These are phyloP conservation scores for Polysphondylium violaceum DNA, from an alignment of 78 protist species.

Conservation along the genomic window DNA sequence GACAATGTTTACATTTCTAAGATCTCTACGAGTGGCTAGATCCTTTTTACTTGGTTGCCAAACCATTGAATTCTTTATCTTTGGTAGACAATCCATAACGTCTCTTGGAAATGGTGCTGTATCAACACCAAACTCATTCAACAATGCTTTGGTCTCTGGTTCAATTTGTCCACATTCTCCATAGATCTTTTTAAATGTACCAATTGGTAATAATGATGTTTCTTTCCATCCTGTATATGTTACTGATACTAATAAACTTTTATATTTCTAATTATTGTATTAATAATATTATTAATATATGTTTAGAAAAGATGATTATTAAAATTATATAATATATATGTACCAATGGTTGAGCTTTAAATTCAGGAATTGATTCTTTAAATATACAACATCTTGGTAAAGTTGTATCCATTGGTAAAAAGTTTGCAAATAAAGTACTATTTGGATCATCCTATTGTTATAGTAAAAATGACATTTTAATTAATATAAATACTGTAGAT, in stretches of 20 bases:
- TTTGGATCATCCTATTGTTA: constrained; percentile 12
- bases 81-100: constrained; percentile 79
- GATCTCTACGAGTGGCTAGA: constrained; percentile 77
- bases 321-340: no score
- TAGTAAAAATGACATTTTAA: no score
- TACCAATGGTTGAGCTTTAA: constrained; percentile 45
- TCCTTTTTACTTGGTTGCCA: constrained; percentile 71
- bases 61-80: background rate
- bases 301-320: no score
- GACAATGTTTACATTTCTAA: constrained; percentile 81
- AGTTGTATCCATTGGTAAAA: constrained; percentile 59
- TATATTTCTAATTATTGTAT: no score
- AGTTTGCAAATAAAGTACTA: constrained; percentile 42
- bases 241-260: constrained; percentile 26
- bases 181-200: constrained; percentile 38
- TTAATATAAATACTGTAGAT: background rate
- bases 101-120: constrained; percentile 47
- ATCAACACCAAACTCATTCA: constrained; percentile 65
- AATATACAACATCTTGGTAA: constrained; percentile 77
- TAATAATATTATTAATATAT: no score
- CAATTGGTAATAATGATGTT: constrained; percentile 29
- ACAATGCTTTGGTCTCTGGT: constrained; percentile 84
- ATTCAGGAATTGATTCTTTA: constrained; percentile 69
- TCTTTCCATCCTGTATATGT: constrained; percentile 43
- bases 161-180: constrained; percentile 88